Evolutionary conservation across 108 stramenopile species (phyloP), one percentile per base, ranked within the genome.

Genomic region (Skeletonema costatum): DNA sequence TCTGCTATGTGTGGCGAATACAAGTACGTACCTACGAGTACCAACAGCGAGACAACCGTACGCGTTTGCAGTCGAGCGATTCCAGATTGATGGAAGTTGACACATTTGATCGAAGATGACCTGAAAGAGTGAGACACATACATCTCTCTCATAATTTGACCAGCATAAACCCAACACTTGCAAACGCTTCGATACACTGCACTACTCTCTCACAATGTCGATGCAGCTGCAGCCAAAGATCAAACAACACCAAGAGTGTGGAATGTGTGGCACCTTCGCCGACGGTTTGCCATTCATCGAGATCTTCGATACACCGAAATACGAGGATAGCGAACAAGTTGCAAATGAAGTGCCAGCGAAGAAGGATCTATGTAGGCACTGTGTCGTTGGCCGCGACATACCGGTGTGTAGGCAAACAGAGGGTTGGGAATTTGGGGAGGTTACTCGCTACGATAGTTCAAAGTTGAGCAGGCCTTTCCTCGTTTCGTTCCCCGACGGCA

Each of bases 301-400:
- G 35, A 79, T 73, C 4, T 67, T 75, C 32, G 41, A 82, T 12
- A 35, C 78, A 33, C 70, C 30, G 46, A 71, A 59, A 36, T 60
- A 66, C 10, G 67, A 71, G 35, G 58, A 61, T 3, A 78, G 64
- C 19, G 71, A 76, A 59, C 63, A 46, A 13, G 36, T 56, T 9
- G 53, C 25, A 56, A 33, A 21, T 29, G 39, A 60, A 19, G 29
- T 60, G 7, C 12, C 60, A 2, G 14, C 62, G 30, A 60, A 60
- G 58, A 68, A 61, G 46, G 62, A 77, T 50, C 68, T 77, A 2
- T 77, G 76, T 19, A 68, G 68, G 11, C 11, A 33, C 14, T 77
- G 76, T 29, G 19, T 64, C 6, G 50, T 77, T 32, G 68, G 76
- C 1, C 50, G 53, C 3, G 76, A 77, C 29, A 48, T 70, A 1